Percentiles rank a stretch among this genome's conserved stretches.
Evolutionary conservation across 306 rosid genomes (phyloP).

Genomic region (Delonix regia): DNA sequence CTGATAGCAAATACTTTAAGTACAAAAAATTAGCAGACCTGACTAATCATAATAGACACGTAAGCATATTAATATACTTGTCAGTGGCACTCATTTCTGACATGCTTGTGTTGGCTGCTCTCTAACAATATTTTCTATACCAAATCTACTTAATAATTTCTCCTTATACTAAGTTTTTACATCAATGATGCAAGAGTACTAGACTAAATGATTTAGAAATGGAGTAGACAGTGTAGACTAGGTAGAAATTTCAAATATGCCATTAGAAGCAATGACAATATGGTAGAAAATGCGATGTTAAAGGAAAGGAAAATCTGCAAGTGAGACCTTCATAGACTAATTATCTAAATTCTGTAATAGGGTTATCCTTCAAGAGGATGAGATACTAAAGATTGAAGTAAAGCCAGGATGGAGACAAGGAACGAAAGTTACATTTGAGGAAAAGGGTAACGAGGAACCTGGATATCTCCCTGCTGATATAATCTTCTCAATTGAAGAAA

Average conservation of each 20-base stretch:
- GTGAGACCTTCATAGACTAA: neutral
- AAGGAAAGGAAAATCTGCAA: neutral
- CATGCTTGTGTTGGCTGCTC: neutral
- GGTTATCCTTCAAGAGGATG: constrained; percentile 54
- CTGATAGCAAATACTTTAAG: neutral
- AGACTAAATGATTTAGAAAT: neutral
- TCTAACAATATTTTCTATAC: neutral
- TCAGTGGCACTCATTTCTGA: neutral
- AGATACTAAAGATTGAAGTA: constrained; percentile 50
- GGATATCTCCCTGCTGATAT: constrained; percentile 66
- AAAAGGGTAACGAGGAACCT: constrained; percentile 72
- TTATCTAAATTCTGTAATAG: constrained; percentile 30
- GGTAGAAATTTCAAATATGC: neutral
- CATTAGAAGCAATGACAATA: neutral
- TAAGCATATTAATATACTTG: neutral
- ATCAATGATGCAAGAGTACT: neutral
- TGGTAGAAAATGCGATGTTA: neutral
- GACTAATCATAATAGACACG: neutral
- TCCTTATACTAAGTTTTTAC: neutral
- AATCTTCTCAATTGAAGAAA: constrained; percentile 58
- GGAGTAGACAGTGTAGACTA: neutral
- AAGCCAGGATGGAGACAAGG: constrained; percentile 71
- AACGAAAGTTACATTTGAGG: constrained; percentile 59
- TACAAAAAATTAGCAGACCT: neutral
- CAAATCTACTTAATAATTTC: neutral